Conservation (phyloP, 768 basidiomycete genomes). For the Podaxis mareebaensis region DNA sequence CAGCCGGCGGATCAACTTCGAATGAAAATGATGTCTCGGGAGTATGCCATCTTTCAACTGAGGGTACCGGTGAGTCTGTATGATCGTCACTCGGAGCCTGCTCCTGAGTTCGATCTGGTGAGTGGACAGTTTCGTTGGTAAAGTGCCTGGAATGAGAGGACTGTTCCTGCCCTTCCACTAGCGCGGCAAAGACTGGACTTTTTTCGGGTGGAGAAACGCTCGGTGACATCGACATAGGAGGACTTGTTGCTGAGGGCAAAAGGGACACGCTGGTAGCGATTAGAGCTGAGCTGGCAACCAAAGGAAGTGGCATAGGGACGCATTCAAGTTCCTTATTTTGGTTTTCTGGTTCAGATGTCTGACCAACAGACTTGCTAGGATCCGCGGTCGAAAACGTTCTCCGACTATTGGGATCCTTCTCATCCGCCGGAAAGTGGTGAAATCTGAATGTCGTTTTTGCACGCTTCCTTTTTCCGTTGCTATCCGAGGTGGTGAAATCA, state of each 20-base stretch:
- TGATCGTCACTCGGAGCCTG: background rate
- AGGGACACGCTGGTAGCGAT: constrained; percentile 17
- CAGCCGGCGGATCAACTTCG: background rate
- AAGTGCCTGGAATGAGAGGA: background rate
- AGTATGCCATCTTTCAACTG: background rate
- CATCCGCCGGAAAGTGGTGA: constrained; percentile 33
- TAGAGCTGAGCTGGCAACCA: constrained; percentile 17
- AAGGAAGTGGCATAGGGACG: constrained; percentile 16
- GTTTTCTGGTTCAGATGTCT: constrained; percentile 16
- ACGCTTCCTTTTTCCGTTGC: constrained; percentile 15
- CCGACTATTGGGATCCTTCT: constrained; percentile 22
- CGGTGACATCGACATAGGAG: constrained; percentile 11
- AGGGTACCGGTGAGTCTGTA: background rate
- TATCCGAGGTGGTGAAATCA: constrained; percentile 9
- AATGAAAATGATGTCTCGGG: background rate
- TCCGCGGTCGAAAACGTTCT: constrained; percentile 24
- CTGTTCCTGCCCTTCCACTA: constrained; percentile 12
- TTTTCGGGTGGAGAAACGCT: background rate
- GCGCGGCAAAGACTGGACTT: constrained; percentile 7
- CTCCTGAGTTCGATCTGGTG: background rate
- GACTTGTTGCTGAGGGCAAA: constrained; percentile 15
- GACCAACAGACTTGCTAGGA: constrained; percentile 2
- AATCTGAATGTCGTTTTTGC: constrained; percentile 26
- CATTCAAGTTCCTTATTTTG: constrained; percentile 15
- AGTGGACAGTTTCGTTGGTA: background rate